Conservation (phyloP, 1,284 basidiomycete species). For the Irpex sp. region DNA sequence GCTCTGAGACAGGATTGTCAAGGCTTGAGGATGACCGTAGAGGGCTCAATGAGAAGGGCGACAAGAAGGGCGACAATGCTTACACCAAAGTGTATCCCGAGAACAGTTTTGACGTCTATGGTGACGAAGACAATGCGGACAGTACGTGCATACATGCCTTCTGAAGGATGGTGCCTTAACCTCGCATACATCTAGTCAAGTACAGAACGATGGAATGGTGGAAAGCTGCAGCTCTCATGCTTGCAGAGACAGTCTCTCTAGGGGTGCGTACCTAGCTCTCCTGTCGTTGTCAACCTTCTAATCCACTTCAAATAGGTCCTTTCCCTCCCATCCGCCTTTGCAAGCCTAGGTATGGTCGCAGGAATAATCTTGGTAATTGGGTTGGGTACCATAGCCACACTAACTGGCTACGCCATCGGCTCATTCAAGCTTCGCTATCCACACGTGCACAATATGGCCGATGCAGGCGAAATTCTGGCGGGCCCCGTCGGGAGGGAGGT, state of each 20-base stretch:
- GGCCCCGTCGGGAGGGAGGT: slow-evolving; percentile 47
- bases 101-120: slow-evolving; percentile 16
- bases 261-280: slow-evolving; percentile 11
- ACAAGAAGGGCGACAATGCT: not conserved
- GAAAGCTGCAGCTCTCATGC: slow-evolving; percentile 32
- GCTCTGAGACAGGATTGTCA: not conserved
- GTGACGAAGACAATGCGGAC: slow-evolving; percentile 13
- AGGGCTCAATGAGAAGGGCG: not conserved
- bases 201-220: slow-evolving; percentile 33
- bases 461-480: slow-evolving; percentile 50
- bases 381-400: slow-evolving; percentile 26
- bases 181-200: slow-evolving; percentile 20
- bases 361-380: slow-evolving; percentile 27
- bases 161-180: no score
- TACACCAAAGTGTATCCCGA: not conserved
- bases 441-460: slow-evolving; percentile 35
- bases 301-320: slow-evolving; percentile 19
- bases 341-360: slow-evolving; percentile 27
- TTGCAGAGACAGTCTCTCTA: slow-evolving; percentile 30
- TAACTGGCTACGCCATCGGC: slow-evolving; percentile 27
- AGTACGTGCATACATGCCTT: slow-evolving; percentile 11
- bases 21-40: not conserved
- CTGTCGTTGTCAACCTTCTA: not conserved
- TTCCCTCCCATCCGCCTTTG: slow-evolving; percentile 28
- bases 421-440: slow-evolving; percentile 29